These are phyloP conservation scores for Ophiostoma piceae DNA, from an alignment of 2,329 filamentous ascomycete genomes.

Conservation along the genomic window DNA sequence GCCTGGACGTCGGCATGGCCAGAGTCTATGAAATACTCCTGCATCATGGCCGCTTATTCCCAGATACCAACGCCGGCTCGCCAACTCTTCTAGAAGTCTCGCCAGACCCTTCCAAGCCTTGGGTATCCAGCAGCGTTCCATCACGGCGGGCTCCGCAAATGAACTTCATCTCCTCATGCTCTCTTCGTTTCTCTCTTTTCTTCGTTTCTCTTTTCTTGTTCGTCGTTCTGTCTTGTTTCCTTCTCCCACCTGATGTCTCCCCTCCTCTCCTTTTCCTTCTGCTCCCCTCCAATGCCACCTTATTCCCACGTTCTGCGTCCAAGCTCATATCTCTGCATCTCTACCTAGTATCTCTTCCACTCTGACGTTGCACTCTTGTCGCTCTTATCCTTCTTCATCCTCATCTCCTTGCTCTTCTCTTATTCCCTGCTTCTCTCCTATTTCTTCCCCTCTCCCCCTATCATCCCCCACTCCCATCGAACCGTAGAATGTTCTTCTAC, in stretches of 20 bases:
- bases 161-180: neutral
- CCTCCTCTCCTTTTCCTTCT: neutral
- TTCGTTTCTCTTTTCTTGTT: neutral
- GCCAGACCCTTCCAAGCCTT: neutral
- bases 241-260: neutral
- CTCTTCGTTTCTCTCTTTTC: neutral
- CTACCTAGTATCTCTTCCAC: neutral
- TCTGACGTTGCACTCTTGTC: neutral
- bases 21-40: neutral
- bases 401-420: neutral
- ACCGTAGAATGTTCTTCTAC: slow-evolving; percentile 10
- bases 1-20: too few relatives aligned
- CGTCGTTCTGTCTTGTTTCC: neutral
- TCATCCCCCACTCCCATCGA: slow-evolving; percentile 10
- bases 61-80: neutral
- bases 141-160: slow-evolving; percentile 10
- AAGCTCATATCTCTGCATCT: neutral
- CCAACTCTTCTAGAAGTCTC: slow-evolving; percentile 10
- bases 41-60: neutral
- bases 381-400: neutral
- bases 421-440: slow-evolving; percentile 11
- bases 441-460: slow-evolving; percentile 7
- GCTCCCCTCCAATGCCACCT: neutral
- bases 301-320: neutral
- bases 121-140: neutral